These are phyloP conservation scores for Tinospora cordifolia DNA, from an alignment of 164 flowering plant species.

Conservation along the genomic window DNA sequence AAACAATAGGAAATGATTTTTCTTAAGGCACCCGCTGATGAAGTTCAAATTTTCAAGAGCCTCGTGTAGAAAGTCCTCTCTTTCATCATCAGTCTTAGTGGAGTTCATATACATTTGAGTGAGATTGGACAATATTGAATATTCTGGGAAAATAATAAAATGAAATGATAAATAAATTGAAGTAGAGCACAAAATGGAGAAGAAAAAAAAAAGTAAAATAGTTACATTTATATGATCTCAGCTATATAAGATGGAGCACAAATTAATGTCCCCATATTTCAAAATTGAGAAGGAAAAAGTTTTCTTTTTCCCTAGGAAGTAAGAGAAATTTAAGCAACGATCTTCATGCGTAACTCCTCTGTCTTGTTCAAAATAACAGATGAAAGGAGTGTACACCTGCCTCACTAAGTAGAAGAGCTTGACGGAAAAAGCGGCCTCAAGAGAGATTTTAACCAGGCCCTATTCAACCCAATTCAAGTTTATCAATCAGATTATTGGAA, in stretches of 20 bases:
- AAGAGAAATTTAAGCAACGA: background rate
- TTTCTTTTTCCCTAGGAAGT: background rate
- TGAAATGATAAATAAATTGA: too few species aligned
- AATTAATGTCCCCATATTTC: background rate
- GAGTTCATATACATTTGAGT: background rate
- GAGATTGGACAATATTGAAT: background rate
- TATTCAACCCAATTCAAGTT: slow-evolving; percentile 10
- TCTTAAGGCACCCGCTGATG: too few species aligned
- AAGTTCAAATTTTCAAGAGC: background rate
- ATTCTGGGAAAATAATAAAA: too few species aligned
- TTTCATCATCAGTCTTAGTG: background rate
- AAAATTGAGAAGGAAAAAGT: background rate
- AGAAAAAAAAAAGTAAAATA: too few species aligned
- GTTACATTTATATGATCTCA: background rate
- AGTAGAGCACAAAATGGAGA: too few species aligned
- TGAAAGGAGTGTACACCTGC: background rate
- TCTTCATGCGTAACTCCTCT: background rate
- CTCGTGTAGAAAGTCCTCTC: background rate
- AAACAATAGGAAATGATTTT: too few species aligned
- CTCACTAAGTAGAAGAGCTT: slow-evolving; percentile 2
- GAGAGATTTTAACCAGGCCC: slow-evolving; percentile 9
- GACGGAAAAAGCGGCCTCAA: slow-evolving; percentile 5
- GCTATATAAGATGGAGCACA: background rate
- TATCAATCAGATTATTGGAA: background rate
- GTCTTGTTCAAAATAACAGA: background rate